These are phyloP conservation scores for Aspergillus steynii DNA, from an alignment of 495 filamentous ascomycete genomes.

Conservation along the genomic window DNA sequence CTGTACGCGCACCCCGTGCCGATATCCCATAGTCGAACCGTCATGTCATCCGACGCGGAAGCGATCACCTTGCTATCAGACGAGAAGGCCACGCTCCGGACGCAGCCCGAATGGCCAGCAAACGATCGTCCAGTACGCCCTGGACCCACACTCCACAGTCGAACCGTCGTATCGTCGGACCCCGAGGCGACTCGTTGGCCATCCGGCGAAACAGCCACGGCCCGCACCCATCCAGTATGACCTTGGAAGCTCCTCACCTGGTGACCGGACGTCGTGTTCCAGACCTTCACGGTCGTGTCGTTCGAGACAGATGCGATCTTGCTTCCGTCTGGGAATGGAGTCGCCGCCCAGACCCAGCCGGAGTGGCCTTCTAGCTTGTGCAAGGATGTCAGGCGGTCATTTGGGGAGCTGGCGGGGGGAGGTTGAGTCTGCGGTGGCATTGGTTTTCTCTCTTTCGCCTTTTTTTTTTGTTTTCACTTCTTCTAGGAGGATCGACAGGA, in stretches of 20 bases:
- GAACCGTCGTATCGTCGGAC: slow-evolving; percentile 25
- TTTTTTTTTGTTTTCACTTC: background rate
- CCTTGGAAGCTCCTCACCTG: slow-evolving; percentile 14
- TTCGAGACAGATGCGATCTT: slow-evolving; percentile 2
- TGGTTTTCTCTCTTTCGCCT: background rate
- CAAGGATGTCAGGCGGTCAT: background rate
- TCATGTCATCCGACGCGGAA: slow-evolving; percentile 14
- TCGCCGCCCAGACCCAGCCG: background rate
- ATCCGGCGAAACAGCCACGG: slow-evolving; percentile 16
- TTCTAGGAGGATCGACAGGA: background rate
- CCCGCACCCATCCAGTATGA: slow-evolving; percentile 21
- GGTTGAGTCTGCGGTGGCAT: background rate
- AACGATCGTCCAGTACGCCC: slow-evolving; percentile 20
- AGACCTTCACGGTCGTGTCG: slow-evolving; percentile 34
- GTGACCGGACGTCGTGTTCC: slow-evolving; percentile 26
- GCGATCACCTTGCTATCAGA: slow-evolving; percentile 23
- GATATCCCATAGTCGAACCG: slow-evolving; percentile 17
- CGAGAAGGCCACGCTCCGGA: slow-evolving; percentile 33
- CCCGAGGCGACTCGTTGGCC: slow-evolving; percentile 24
- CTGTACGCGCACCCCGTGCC: slow-evolving; percentile 10
- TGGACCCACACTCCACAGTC: slow-evolving; percentile 29
- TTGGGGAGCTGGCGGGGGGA: background rate
- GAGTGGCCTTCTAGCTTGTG: background rate
- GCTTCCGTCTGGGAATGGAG: slow-evolving; percentile 9
- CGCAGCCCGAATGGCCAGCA: slow-evolving; percentile 15